Percentiles rank a stretch among this genome's conserved stretches.
Conservation (phyloP, 2,329 filamentous ascomycete genomes). For the Didymella lethalis region DNA sequence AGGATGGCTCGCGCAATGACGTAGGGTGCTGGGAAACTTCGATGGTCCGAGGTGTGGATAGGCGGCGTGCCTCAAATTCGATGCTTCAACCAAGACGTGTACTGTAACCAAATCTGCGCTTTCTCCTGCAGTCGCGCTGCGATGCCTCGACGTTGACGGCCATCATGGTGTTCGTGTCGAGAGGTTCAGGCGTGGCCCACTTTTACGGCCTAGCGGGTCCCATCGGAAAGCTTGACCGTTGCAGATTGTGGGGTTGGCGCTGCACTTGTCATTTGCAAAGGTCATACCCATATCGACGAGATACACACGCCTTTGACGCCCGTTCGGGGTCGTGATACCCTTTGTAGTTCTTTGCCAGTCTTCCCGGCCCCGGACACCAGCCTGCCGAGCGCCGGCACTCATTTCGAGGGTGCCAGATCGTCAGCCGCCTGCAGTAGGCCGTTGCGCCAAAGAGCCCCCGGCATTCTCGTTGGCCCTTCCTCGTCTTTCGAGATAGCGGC, state of each 20-base stretch:
- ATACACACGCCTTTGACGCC: conserved; percentile 24
- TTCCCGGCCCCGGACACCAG: neutral
- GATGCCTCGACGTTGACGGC: conserved; percentile 5
- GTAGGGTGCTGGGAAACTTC: conserved; percentile 3
- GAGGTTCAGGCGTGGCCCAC: conserved; percentile 9
- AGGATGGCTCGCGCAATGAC: conserved; percentile 6
- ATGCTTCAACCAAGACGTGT: neutral
- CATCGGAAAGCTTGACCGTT: conserved; percentile 13
- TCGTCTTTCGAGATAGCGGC: conserved; percentile 8
- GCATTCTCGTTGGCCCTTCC: neutral
- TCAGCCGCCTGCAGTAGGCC: conserved; percentile 1
- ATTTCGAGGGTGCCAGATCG: conserved; percentile 1
- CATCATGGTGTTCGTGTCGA: conserved; percentile 21
- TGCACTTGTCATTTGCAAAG: conserved; percentile 15
- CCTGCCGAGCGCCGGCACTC: conserved; percentile 2
- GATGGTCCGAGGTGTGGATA: neutral
- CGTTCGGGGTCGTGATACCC: conserved; percentile 7
- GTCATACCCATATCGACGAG: conserved; percentile 11
- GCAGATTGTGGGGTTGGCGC: conserved; percentile 17
- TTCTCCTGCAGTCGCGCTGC: neutral
- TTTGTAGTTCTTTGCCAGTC: conserved; percentile 2
- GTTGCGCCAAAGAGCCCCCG: neutral
- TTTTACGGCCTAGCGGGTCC: conserved; percentile 11
- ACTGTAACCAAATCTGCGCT: neutral
- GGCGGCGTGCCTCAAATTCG: neutral